Conservation (phyloP, 441 rosid species). For the Jatropha multifida region DNA sequence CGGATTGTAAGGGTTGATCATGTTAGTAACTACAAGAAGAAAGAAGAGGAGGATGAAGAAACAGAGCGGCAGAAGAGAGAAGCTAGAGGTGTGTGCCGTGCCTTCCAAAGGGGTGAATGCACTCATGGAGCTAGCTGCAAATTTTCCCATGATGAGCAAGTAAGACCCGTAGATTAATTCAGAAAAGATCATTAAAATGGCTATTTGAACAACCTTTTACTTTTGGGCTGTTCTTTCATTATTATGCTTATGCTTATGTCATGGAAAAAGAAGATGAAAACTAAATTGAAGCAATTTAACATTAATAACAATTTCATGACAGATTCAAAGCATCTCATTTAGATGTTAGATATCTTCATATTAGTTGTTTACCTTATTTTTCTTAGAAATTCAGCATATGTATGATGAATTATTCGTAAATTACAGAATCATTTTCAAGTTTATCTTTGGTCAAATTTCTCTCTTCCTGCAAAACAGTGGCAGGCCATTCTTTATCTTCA, state of each 20-base stretch:
- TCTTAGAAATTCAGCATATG: too few species aligned
- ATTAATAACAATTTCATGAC: neutral
- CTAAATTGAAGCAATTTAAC: neutral
- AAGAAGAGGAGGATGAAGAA: constrained; percentile 91
- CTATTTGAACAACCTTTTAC: neutral
- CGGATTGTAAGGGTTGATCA: constrained; percentile 77
- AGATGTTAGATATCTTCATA: neutral
- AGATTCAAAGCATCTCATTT: neutral
- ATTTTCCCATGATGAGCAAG: constrained; percentile 88
- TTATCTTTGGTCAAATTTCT: neutral
- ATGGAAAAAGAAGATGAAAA: neutral
- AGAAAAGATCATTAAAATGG: neutral
- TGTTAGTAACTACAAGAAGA: constrained; percentile 63
- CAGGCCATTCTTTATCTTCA: too few species aligned
- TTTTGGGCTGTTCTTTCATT: neutral
- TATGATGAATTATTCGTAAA: too few species aligned
- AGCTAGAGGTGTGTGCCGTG: constrained; percentile 87
- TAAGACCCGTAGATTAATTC: constrained; percentile 29
- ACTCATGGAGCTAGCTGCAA: constrained; percentile 85
- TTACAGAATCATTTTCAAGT: neutral
- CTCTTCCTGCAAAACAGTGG: too few species aligned
- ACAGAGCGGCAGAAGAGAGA: constrained; percentile 60
- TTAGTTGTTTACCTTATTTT: neutral
- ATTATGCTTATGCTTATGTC: neutral
- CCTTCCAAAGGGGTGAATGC: constrained; percentile 93